phyloP scores from a whole-genome alignment of 2,329 filamentous ascomycete species.

The Sporothrix curviconia region DNA sequence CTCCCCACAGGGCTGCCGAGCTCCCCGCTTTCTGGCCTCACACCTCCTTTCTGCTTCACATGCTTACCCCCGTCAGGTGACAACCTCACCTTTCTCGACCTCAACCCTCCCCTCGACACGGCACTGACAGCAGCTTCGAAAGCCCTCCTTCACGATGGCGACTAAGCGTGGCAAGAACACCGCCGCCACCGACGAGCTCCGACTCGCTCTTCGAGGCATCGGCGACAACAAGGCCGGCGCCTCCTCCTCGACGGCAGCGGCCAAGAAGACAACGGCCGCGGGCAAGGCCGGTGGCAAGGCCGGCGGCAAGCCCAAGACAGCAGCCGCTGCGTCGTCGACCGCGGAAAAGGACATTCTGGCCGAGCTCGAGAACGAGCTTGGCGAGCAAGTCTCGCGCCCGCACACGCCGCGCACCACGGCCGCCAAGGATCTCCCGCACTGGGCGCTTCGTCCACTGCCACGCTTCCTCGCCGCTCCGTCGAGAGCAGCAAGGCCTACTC shows the following conservation, averaged over 20 bases:
- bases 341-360: slow-evolving; percentile 71
- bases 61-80: too few species aligned
- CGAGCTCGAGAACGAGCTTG: slow-evolving; percentile 74
- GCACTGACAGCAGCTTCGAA: neutral
- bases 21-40: neutral
- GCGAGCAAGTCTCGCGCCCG: slow-evolving; percentile 62
- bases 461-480: slow-evolving; percentile 24
- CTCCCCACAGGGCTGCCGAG: neutral
- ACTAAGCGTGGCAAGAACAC: slow-evolving; percentile 49
- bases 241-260: slow-evolving; percentile 27
- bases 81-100: too few species aligned
- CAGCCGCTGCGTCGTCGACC: slow-evolving; percentile 40
- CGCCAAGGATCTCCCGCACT: slow-evolving; percentile 44
- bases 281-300: neutral
- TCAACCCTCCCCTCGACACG: neutral
- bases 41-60: neutral
- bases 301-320: slow-evolving; percentile 35
- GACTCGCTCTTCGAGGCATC: slow-evolving; percentile 59
- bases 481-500: slow-evolving; percentile 23
- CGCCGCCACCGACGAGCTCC: slow-evolving; percentile 54
- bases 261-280: slow-evolving; percentile 29
- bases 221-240: slow-evolving; percentile 42
- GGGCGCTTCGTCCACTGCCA: slow-evolving; percentile 43
- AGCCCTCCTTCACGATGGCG: slow-evolving; percentile 42
- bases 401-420: slow-evolving; percentile 71